Evolutionary conservation across 495 filamentous ascomycete species (phyloP), one percentile per base, ranked within the genome.

Genomic region (Aspergillus homomorphus): DNA sequence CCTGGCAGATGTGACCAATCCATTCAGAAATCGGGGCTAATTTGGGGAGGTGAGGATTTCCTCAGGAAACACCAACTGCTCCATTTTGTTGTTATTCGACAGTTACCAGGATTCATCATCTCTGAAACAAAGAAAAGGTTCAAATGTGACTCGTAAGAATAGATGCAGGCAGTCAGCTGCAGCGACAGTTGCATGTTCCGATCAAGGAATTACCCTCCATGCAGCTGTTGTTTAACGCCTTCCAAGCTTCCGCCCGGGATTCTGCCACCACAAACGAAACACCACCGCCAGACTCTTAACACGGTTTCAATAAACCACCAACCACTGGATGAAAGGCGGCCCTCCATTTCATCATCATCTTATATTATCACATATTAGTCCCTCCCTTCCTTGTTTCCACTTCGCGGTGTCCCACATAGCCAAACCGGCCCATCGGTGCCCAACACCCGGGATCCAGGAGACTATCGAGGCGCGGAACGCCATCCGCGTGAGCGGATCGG

Each of bases 351-450:
- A 22, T 45, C 43, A 18, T 46, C 16, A 14, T 6, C 10, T 23
- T 21, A 9, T 9, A 46, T 21, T 3, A 46, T 21, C 45, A 12
- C 16, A 45, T 1, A 15, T n/a, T 20, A 18, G 45, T 19, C 45
- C 45, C 45, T 14, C 45, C 45, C n/a, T 14, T 26, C 22, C 46
- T 1, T 28, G n/a, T 28, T 18, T 51, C 24, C 6, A n/a, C 24
- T 24, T 28, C 48, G 18, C 24, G 24, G 15, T 24, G 24, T n/a
- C 48, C 24, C 48, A 51, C 48, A 51, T 51, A 51, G 48, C 48
- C 48, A 30, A 51, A 51, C 48, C 48, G 24, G 48, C 48, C 21
- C 48, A 51, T 51, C 48, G 48, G 48, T 51, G 48, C 48, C 48
- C 48, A 51, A 51, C 18, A 33, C 19, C 48, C 48, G 48, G 46